Evolutionary conservation across 768 basidiomycete species (phyloP).

Genomic region (Boletus eberwhitei): DNA sequence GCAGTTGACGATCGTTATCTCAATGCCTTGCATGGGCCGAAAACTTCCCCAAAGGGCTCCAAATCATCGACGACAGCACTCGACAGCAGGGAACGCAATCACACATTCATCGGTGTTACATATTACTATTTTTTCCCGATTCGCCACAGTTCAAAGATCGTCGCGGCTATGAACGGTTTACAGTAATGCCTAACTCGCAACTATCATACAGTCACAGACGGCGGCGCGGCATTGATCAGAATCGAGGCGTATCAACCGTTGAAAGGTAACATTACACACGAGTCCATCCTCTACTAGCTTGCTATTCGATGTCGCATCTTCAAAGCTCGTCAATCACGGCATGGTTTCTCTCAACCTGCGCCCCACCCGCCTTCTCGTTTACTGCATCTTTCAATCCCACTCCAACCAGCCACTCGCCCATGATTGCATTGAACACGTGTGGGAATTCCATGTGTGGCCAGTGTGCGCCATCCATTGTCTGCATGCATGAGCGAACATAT

Average conservation of each 20-base stretch:
- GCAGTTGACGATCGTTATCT: no score
- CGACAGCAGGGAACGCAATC: background rate
- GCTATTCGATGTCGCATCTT: background rate
- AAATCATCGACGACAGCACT: background rate
- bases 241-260: background rate
- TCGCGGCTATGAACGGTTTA: background rate
- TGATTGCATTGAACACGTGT: constrained; percentile 45
- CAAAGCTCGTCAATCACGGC: constrained; percentile 16
- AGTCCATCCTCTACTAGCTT: background rate
- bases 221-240: background rate
- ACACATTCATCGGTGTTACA: no score
- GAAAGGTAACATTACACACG: background rate
- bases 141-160: background rate
- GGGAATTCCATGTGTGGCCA: constrained; percentile 69
- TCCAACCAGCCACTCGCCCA: constrained; percentile 49
- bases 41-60: no score
- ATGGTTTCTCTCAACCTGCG: background rate
- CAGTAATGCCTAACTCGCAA: no score
- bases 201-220: background rate
- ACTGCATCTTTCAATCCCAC: background rate
- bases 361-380: background rate
- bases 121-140: background rate
- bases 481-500: constrained; percentile 30
- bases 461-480: constrained; percentile 56
- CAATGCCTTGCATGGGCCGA: background rate